phyloP scores from a whole-genome alignment of 169 alveolate genomes.

The Theileria annulata region DNA sequence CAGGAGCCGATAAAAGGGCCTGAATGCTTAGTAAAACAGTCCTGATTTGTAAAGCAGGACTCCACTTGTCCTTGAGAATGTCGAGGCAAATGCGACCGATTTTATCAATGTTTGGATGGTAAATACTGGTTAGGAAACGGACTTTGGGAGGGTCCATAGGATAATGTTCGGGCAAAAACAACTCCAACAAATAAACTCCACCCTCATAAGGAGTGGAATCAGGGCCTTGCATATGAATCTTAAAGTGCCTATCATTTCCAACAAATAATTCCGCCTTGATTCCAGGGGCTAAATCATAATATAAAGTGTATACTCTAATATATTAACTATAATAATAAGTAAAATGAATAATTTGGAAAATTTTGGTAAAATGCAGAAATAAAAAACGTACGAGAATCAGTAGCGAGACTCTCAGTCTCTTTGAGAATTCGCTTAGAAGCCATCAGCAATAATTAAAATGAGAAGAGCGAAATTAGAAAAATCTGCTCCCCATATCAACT shows the following conservation, averaged over 20 bases:
- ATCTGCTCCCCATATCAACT: slow-evolving; percentile 2
- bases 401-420: slow-evolving; percentile 84
- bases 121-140: slow-evolving; percentile 94
- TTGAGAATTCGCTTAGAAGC: slow-evolving; percentile 82
- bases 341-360: neutral
- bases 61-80: slow-evolving; percentile 98
- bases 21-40: slow-evolving; percentile 95
- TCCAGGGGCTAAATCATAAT: slow-evolving; percentile 87
- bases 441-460: slow-evolving; percentile 13
- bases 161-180: slow-evolving; percentile 95
- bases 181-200: slow-evolving; percentile 93
- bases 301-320: neutral
- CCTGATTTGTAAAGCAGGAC: slow-evolving; percentile 98
- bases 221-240: slow-evolving; percentile 94
- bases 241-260: slow-evolving; percentile 92
- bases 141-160: slow-evolving; percentile 99
- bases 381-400: slow-evolving; percentile 78
- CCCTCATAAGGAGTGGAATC: slow-evolving; percentile 97
- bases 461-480: neutral
- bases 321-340: neutral
- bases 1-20: slow-evolving; percentile 97
- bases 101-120: slow-evolving; percentile 98
- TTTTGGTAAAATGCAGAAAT: neutral
- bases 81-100: slow-evolving; percentile 98
- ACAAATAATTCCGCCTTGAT: slow-evolving; percentile 91